Conservation (phyloP, 2,329 filamentous ascomycete genomes). For the Elsinoe arachidis region DNA sequence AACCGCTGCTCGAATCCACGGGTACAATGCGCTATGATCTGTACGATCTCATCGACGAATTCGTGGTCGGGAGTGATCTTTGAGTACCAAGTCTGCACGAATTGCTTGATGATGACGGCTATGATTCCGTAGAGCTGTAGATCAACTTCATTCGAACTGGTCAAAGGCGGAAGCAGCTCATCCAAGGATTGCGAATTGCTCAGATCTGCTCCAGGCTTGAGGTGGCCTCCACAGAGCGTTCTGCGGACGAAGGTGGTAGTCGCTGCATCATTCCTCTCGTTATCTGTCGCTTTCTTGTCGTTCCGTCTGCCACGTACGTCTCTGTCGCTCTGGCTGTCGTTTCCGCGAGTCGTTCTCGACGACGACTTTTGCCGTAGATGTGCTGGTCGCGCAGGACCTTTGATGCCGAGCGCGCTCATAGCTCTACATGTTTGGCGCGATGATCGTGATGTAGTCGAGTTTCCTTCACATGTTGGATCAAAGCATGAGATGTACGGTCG, state of each 20-base stretch:
- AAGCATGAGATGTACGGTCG: not conserved
- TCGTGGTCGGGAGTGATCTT: constrained; percentile 85
- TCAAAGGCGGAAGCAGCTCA: constrained; percentile 78
- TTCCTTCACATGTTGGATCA: not conserved
- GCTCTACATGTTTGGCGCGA: not conserved
- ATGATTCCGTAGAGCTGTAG: constrained; percentile 87
- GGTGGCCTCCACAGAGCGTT: constrained; percentile 64
- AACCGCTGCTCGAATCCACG: constrained; percentile 78
- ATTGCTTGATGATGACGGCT: constrained; percentile 80
- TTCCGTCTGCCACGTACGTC: not conserved
- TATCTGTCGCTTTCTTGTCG: constrained; percentile 31
- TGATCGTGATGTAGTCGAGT: not conserved
- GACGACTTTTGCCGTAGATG: constrained; percentile 10
- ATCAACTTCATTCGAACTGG: constrained; percentile 89
- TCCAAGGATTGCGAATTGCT: constrained; percentile 62
- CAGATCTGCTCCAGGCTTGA: constrained; percentile 33
- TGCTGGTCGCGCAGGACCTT: not conserved
- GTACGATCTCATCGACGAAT: constrained; percentile 80
- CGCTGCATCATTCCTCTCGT: constrained; percentile 50
- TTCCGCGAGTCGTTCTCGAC: not conserved
- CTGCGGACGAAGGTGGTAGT: constrained; percentile 74
- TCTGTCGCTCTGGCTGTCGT: constrained; percentile 8
- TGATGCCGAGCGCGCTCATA: constrained; percentile 9
- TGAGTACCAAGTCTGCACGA: constrained; percentile 85
- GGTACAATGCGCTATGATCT: constrained; percentile 87